Conservation (phyloP, 176 grass and related monocot genomes). For the Carex scoparia region DNA sequence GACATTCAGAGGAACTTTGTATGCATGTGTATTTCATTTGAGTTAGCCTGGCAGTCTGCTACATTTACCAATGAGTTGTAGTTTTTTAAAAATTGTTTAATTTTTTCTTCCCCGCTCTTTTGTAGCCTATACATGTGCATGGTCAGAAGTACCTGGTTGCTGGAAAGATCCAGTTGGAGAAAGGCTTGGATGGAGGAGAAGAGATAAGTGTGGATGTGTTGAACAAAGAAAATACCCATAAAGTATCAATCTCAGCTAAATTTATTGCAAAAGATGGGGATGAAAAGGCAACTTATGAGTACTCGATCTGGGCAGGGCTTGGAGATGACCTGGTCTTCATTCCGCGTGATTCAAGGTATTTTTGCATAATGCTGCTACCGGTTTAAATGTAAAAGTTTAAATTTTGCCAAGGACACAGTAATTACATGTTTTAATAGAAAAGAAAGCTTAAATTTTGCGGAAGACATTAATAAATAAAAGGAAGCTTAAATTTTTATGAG, state of each 20-base stretch:
- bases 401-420: background rate
- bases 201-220: constrained; percentile 66
- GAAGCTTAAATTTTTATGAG: background rate
- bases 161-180: constrained; percentile 77
- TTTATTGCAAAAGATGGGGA: constrained; percentile 44
- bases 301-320: constrained; percentile 79
- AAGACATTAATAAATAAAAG: background rate
- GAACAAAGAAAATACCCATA: constrained; percentile 42
- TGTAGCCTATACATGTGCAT: constrained; percentile 65
- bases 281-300: constrained; percentile 61
- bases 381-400: background rate
- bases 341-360: constrained; percentile 73
- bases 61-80: background rate
- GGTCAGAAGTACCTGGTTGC: constrained; percentile 88
- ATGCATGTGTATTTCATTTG: background rate
- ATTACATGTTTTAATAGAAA: background rate
- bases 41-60: constrained; percentile 10
- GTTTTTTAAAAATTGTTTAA: constrained; percentile 24
- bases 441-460: background rate
- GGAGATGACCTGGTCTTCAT: constrained; percentile 74
- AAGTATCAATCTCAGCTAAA: constrained; percentile 47
- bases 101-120: background rate
- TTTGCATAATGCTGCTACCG: background rate
- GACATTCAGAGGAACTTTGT: background rate
- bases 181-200: constrained; percentile 45